Percentiles rank a stretch among this genome's conserved stretches.
Evolutionary conservation across 129 eudicot genomes (phyloP).

Genomic region (Tagetes patula): DNA sequence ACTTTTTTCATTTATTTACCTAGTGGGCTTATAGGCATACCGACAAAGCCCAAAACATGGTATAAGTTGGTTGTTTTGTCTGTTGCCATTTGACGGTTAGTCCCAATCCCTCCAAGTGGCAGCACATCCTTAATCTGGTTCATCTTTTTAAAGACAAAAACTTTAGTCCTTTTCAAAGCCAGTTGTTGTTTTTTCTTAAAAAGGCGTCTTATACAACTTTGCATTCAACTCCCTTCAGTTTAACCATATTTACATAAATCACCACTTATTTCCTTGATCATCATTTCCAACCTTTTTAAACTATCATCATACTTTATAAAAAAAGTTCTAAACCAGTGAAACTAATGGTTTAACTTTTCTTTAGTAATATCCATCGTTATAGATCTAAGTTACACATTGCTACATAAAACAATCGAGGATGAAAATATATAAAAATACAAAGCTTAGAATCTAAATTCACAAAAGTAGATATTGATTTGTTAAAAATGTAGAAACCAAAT

Average conservation of each 20-base stretch:
- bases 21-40: no score
- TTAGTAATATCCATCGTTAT: no score
- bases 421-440: no score
- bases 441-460: no score
- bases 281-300: background rate
- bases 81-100: constrained; percentile 21
- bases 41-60: background rate
- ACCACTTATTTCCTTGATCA: background rate
- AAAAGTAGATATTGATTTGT: no score
- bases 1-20: no score
- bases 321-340: background rate
- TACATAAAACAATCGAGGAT: no score
- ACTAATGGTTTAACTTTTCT: no score
- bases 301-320: background rate
- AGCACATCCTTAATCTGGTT: constrained; percentile 21
- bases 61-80: constrained; percentile 1
- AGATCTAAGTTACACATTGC: no score
- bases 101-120: constrained; percentile 37
- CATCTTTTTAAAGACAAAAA: constrained; percentile 1
- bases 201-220: constrained; percentile 6
- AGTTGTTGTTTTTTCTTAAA: constrained; percentile 24
- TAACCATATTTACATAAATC: background rate
- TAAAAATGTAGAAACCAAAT: no score
- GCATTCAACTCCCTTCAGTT: constrained; percentile 6
- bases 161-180: constrained; percentile 31